Percentiles rank a stretch among this genome's conserved stretches.
Conservation (phyloP, 495 filamentous ascomycete genomes). For the Terfezia claveryi region DNA sequence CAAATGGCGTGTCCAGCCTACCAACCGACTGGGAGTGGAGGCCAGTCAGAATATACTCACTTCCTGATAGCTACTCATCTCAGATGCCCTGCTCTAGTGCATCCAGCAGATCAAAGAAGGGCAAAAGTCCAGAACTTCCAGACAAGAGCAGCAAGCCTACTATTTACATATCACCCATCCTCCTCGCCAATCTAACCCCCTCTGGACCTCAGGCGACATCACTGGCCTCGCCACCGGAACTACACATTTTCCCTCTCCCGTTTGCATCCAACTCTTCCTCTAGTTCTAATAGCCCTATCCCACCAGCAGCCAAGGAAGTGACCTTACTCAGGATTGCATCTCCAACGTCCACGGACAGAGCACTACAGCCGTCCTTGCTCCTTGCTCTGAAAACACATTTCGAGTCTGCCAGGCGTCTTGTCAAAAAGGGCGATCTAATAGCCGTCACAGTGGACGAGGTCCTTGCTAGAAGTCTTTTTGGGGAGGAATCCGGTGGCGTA, state of each 20-base stretch:
- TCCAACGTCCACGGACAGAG: conserved; percentile 61
- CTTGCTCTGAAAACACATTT: conserved; percentile 71
- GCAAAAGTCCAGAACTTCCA: neutral
- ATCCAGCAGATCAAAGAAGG: conserved; percentile 21
- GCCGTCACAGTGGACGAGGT: conserved; percentile 67
- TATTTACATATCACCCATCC: conserved; percentile 62
- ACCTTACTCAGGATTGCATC: conserved; percentile 78
- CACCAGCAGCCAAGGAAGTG: conserved; percentile 74
- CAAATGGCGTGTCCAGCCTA: conserved; percentile 21
- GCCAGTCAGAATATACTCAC: conserved; percentile 63
- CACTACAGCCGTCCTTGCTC: conserved; percentile 63
- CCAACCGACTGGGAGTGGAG: conserved; percentile 31
- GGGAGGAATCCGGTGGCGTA: conserved; percentile 28
- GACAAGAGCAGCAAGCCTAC: conserved; percentile 24
- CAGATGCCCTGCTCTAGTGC: neutral
- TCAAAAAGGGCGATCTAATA: conserved; percentile 70
- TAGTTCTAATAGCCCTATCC: conserved; percentile 28
- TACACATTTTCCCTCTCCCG: conserved; percentile 50
- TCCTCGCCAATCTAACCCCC: conserved; percentile 50
- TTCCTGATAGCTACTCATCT: conserved; percentile 39
- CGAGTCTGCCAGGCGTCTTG: conserved; percentile 48
- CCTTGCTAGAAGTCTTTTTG: conserved; percentile 51
- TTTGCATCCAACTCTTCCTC: conserved; percentile 24
- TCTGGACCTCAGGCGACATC: neutral
- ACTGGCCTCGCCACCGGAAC: conserved; percentile 28